phyloP scores from a whole-genome alignment of 2,329 filamentous ascomycete genomes.

The Pseudogymnoascus sp. region DNA sequence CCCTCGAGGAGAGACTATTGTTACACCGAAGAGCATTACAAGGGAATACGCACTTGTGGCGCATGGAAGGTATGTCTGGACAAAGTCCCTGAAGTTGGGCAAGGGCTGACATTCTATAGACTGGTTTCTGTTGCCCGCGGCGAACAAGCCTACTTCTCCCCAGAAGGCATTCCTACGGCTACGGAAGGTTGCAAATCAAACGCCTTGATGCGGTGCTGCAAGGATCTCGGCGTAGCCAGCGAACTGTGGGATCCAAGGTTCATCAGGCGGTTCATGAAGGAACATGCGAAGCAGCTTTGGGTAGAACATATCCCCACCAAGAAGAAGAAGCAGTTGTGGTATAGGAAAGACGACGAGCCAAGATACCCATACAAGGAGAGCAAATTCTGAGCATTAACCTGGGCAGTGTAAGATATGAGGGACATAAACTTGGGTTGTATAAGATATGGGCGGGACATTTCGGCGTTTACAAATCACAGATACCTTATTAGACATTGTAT shows the following conservation, averaged over 20 bases:
- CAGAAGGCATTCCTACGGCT: slow-evolving; percentile 85
- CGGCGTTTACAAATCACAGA: slow-evolving; percentile 5
- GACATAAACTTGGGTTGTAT: background rate
- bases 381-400: slow-evolving; percentile 19
- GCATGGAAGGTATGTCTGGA: slow-evolving; percentile 64
- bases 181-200: slow-evolving; percentile 98
- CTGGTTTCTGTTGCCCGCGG: slow-evolving; percentile 88
- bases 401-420: background rate
- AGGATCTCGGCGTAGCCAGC: slow-evolving; percentile 88
- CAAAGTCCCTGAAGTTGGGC: background rate
- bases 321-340: slow-evolving; percentile 82
- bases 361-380: slow-evolving; percentile 51
- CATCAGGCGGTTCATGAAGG: slow-evolving; percentile 72
- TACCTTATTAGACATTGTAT: slow-evolving; percentile 2
- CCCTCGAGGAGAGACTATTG: slow-evolving; percentile 69
- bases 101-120: slow-evolving; percentile 38
- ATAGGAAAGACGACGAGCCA: slow-evolving; percentile 73
- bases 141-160: slow-evolving; percentile 87
- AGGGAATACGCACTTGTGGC: slow-evolving; percentile 89
- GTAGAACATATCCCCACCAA: slow-evolving; percentile 82
- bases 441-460: background rate
- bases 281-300: slow-evolving; percentile 71
- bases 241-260: slow-evolving; percentile 96
- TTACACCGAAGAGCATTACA: slow-evolving; percentile 52
- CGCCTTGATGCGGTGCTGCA: slow-evolving; percentile 95